Conservation (phyloP, 176 grass and related monocot genomes). For the Microstegium vimineum region DNA sequence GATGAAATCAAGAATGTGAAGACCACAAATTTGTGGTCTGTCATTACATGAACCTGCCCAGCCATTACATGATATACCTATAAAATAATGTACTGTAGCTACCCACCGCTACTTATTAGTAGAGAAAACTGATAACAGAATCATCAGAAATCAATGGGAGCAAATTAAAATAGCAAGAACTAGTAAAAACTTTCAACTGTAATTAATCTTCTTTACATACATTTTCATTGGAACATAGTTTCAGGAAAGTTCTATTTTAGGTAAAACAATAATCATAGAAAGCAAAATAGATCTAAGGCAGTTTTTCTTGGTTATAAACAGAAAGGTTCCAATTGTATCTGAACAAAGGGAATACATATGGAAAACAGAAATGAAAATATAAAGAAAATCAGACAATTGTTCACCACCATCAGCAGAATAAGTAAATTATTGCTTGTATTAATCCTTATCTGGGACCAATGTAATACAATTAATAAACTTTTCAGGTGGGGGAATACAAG, state of each 20-base stretch:
- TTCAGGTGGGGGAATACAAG: not conserved
- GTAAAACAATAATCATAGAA: not conserved
- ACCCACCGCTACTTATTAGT: not conserved
- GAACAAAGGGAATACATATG: not conserved
- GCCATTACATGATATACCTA: not conserved
- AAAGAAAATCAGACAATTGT: not conserved
- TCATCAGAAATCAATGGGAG: not conserved
- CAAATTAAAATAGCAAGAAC: constrained; percentile 8
- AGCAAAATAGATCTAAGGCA: not conserved
- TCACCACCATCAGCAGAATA: constrained; percentile 1
- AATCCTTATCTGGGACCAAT: not conserved
- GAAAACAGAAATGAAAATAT: not conserved
- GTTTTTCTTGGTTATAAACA: not conserved
- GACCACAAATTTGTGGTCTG: not conserved
- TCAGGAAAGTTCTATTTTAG: not conserved
- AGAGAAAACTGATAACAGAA: not conserved
- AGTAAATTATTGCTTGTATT: not conserved
- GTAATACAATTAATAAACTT: constrained; percentile 12
- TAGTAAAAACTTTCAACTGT: not conserved
- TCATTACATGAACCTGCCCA: not conserved
- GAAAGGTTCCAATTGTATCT: not conserved
- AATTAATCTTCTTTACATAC: not conserved
- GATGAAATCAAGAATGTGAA: not conserved
- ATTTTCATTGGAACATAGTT: not conserved
- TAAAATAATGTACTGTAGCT: not conserved